These are phyloP conservation scores for Microglena sp. DNA, from an alignment of 139 green algal genomes.

Conservation along the genomic window DNA sequence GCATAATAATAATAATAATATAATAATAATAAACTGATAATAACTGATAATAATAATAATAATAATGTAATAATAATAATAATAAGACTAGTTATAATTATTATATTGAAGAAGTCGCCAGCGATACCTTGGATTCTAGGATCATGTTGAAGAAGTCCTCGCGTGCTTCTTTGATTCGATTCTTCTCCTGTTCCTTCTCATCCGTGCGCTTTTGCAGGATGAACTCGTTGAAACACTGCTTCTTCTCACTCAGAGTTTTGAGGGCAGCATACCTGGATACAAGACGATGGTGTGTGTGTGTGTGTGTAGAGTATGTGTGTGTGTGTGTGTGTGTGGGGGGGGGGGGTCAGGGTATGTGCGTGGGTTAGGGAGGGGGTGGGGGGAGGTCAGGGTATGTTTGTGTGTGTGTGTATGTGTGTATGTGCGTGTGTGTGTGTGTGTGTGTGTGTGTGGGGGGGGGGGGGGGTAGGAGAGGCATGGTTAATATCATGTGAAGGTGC, in stretches of 20 bases:
- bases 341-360: not conserved
- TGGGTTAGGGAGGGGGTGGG: not conserved
- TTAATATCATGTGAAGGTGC: too few species aligned
- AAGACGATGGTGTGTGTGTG: not conserved
- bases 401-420: not conserved
- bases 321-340: not conserved
- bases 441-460: too few species aligned
- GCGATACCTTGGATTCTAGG: constrained; percentile 18
- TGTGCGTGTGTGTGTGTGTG: too few species aligned
- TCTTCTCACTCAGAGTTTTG: constrained; percentile 83
- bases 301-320: not conserved
- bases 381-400: not conserved
- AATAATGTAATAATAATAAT: too few species aligned
- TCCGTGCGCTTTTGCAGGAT: constrained; percentile 43
- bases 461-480: too few species aligned
- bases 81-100: too few species aligned
- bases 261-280: constrained; percentile 76
- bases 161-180: constrained; percentile 33
- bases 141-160: constrained; percentile 62
- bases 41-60: too few species aligned
- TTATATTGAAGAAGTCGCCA: too few species aligned
- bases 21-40: too few species aligned
- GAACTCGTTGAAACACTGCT: constrained; percentile 89
- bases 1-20: too few species aligned
- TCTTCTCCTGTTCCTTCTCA: constrained; percentile 67